Evolutionary conservation across 192 early-diverging fungal genomes (phyloP).

Genomic region (Linderina pennispora): DNA sequence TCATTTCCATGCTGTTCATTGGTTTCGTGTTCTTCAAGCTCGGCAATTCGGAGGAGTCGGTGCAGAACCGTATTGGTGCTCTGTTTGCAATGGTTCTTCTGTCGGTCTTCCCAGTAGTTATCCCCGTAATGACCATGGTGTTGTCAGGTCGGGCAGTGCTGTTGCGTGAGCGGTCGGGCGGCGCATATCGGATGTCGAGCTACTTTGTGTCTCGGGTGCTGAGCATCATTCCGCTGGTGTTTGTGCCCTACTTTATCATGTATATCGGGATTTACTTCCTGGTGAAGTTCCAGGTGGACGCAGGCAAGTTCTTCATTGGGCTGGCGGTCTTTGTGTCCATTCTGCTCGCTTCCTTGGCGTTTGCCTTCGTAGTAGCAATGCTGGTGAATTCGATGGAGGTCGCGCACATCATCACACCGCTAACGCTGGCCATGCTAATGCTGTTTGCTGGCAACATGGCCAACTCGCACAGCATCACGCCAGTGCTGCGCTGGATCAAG

Average conservation of each 20-base stretch:
- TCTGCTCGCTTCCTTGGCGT: conserved; percentile 3
- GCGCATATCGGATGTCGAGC: conserved; percentile 5
- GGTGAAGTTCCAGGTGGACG: conserved; percentile 3
- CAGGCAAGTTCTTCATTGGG: conserved; percentile 4
- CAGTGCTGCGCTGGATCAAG: conserved; percentile 9
- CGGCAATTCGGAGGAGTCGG: conserved; percentile 1
- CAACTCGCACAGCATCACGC: conserved; percentile 8
- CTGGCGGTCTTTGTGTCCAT: conserved; percentile 1
- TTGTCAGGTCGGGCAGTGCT: conserved; percentile 3
- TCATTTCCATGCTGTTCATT: conserved; percentile 9
- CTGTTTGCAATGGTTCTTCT: conserved; percentile 21
- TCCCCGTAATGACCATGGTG: conserved; percentile 20
- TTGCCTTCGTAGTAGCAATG: conserved; percentile 5
- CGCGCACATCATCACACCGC: conserved; percentile 10
- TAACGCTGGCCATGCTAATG: conserved; percentile 8
- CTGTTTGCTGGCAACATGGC: conserved; percentile 16
- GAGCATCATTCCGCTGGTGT: conserved; percentile 5
- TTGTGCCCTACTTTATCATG: conserved; percentile 1
- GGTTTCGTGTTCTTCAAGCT: conserved; percentile 42
- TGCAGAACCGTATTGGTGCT: conserved; percentile 15
- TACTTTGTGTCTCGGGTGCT: conserved; percentile 2
- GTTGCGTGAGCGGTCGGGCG: conserved; percentile 3
- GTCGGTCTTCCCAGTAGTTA: conserved; percentile 41
- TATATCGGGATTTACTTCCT: conserved; percentile 7
- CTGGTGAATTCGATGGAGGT: conserved; percentile 2